Evolutionary conservation across 225 moss, liverwort and hornwort genomes (phyloP).

Genomic region (Physcomitrium patens): DNA sequence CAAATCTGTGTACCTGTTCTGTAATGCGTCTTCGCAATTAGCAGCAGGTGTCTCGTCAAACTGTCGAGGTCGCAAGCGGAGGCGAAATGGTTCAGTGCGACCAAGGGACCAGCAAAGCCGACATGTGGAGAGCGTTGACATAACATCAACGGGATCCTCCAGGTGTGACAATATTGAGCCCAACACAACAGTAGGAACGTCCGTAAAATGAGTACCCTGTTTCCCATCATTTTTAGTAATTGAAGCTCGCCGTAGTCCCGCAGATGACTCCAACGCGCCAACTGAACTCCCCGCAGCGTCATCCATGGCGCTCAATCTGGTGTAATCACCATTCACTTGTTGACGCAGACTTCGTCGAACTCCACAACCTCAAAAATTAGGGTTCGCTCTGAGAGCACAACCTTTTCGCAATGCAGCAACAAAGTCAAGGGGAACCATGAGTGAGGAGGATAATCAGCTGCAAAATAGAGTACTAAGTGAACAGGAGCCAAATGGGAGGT

Average conservation of each 20-base stretch:
- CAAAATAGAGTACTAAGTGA: no score
- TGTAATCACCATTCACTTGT: constrained; percentile 1
- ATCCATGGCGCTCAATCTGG: constrained; percentile 28
- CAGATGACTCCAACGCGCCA: constrained; percentile 26
- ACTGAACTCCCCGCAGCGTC: constrained; percentile 9
- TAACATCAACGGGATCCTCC: constrained; percentile 68
- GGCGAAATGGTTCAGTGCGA: constrained; percentile 67
- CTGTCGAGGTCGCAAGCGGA: constrained; percentile 59
- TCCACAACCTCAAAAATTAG: constrained; percentile 15
- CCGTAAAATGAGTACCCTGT: constrained; percentile 58
- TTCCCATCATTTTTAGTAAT: constrained; percentile 28
- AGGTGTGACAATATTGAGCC: constrained; percentile 66
- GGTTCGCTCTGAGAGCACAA: background rate
- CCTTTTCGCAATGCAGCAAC: no score
- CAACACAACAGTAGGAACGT: constrained; percentile 75
- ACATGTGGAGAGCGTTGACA: constrained; percentile 66
- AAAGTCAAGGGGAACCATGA: no score
- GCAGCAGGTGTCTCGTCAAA: constrained; percentile 41
- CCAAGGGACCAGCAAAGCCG: constrained; percentile 64
- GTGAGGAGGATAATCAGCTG: no score
- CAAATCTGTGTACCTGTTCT: constrained; percentile 33
- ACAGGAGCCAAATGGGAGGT: no score
- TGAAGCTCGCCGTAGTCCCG: constrained; percentile 15
- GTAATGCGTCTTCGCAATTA: constrained; percentile 43
- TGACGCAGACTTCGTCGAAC: background rate